Conservation (phyloP, 129 eudicot species). For the Helianthus tuberosus region DNA sequence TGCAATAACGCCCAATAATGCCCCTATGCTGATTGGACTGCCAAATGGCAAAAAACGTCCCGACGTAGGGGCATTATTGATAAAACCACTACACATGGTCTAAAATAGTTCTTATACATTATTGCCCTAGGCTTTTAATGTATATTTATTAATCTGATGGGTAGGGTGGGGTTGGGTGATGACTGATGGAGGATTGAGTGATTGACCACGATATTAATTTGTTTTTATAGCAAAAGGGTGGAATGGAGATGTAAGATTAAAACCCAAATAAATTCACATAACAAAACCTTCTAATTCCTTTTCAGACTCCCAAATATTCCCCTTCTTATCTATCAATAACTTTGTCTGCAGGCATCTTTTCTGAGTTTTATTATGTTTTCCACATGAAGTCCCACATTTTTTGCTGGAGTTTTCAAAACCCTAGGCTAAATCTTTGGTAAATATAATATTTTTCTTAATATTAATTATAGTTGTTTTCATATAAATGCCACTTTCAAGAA, state of each 20-base stretch:
- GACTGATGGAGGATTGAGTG: neutral
- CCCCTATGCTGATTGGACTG: too few relatives aligned
- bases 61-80: too few relatives aligned
- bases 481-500: slow-evolving; percentile 34
- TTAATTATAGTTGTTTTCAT: neutral
- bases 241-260: slow-evolving; percentile 31
- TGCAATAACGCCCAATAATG: too few relatives aligned
- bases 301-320: slow-evolving; percentile 91
- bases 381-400: slow-evolving; percentile 48
- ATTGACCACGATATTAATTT: slow-evolving; percentile 40
- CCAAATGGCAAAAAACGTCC: too few relatives aligned
- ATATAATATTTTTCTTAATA: slow-evolving; percentile 16
- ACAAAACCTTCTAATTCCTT: slow-evolving; percentile 93
- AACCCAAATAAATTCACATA: slow-evolving; percentile 45
- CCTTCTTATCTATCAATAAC: slow-evolving; percentile 82
- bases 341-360: slow-evolving; percentile 87
- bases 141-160: neutral
- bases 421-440: slow-evolving; percentile 76
- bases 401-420: slow-evolving; percentile 64
- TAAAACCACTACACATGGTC: too few relatives aligned
- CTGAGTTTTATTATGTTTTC: slow-evolving; percentile 87
- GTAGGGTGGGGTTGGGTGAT: neutral
- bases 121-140: neutral
- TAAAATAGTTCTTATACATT: neutral
- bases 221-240: slow-evolving; percentile 34